phyloP scores from a whole-genome alignment of 345 rosid species.

The Abelmoschus esculentus region DNA sequence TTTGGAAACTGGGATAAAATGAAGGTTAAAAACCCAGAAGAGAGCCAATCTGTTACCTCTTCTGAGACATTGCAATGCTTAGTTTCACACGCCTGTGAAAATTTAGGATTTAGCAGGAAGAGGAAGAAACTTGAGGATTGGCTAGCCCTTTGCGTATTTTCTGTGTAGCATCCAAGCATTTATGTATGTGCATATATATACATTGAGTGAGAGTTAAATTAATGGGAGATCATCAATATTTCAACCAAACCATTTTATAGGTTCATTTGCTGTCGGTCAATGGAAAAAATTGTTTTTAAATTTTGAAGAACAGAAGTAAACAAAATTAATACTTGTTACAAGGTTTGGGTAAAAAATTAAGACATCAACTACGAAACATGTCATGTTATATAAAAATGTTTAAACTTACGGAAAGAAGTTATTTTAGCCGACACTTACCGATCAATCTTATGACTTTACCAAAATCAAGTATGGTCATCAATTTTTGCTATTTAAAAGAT shows the following conservation, averaged over 20 bases:
- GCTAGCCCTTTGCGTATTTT: too few species aligned
- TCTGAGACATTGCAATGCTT: slow-evolving; percentile 7
- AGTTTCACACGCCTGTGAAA: not conserved
- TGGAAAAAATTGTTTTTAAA: not conserved
- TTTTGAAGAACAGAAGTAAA: not conserved
- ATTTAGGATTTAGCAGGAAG: not conserved
- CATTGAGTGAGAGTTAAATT: too few species aligned
- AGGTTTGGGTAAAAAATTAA: too few species aligned
- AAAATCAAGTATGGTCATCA: too few species aligned
- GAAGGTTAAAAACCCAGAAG: too few species aligned
- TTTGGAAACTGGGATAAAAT: too few species aligned
- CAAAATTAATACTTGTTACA: too few species aligned
- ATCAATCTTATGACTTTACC: too few species aligned
- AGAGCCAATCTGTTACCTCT: not conserved
- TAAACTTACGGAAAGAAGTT: not conserved
- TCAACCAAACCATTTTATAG: too few species aligned
- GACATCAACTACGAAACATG: not conserved
- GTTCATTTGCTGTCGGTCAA: not conserved
- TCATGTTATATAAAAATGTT: not conserved
- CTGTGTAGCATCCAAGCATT: too few species aligned
- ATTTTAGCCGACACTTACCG: not conserved
- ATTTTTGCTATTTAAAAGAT: too few species aligned
- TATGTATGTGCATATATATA: not conserved
- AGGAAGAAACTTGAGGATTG: not conserved
- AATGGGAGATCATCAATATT: too few species aligned